These are phyloP conservation scores for Emydomyces testavorans DNA, from an alignment of 2,329 filamentous ascomycete species.

Conservation along the genomic window DNA sequence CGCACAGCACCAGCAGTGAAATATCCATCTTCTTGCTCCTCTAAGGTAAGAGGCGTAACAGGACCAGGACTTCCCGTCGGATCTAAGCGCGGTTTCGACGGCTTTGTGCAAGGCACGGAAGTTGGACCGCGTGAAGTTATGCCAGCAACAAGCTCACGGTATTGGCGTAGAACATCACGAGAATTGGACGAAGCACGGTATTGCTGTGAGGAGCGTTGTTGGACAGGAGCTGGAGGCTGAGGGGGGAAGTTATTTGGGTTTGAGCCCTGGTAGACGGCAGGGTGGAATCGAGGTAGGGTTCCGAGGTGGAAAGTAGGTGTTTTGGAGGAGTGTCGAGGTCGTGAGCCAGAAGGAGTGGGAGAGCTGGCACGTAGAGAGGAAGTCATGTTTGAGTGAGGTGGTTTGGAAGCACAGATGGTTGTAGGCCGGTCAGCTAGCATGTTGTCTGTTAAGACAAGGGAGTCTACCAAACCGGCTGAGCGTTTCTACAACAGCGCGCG, in stretches of 20 bases:
- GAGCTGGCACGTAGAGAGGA: conserved; percentile 22
- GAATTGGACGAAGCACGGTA: conserved; percentile 24
- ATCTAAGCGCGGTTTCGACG: conserved; percentile 36
- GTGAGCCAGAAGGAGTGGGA: conserved; percentile 11
- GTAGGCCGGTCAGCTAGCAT: conserved; percentile 11
- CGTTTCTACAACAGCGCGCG: neutral
- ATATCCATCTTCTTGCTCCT: conserved; percentile 28
- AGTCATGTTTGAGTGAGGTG: conserved; percentile 24
- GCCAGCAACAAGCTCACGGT: conserved; percentile 34
- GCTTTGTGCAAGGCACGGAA: conserved; percentile 23
- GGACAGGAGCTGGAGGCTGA: conserved; percentile 28
- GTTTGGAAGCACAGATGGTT: conserved; percentile 18
- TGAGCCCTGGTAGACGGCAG: conserved; percentile 33
- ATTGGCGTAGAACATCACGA: conserved; percentile 32
- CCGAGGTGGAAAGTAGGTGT: conserved; percentile 25
- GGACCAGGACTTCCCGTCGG: conserved; percentile 37
- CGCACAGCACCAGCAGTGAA: conserved; percentile 25
- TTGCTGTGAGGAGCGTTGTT: conserved; percentile 20
- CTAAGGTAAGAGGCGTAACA: conserved; percentile 36
- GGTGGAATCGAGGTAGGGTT: conserved; percentile 37
- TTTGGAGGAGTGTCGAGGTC: conserved; percentile 13
- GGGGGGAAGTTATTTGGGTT: conserved; percentile 10
- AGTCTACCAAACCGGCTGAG: neutral
- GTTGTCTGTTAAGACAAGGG: neutral
- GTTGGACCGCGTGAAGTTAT: conserved; percentile 24